Percentiles rank a stretch among this genome's conserved stretches.
phyloP scores from a whole-genome alignment of 352 stramenopile genomes.

The Phytophthora brassicae region DNA sequence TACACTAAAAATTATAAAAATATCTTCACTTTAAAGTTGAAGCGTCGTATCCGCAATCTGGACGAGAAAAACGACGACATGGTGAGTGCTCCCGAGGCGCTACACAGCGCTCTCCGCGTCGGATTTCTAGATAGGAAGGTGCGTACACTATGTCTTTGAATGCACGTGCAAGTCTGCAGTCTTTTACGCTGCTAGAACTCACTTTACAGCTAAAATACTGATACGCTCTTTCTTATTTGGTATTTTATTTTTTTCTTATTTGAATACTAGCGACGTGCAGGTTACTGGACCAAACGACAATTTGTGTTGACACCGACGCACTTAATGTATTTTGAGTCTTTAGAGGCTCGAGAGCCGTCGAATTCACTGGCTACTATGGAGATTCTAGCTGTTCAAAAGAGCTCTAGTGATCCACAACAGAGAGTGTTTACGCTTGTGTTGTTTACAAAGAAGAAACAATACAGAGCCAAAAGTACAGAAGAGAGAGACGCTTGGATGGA shows the following conservation, averaged over 20 bases:
- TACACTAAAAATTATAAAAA: not conserved
- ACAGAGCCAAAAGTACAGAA: slow-evolving; percentile 51
- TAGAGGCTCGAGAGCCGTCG: slow-evolving; percentile 40
- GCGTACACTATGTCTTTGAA: not conserved
- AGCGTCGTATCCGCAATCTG: slow-evolving; percentile 21
- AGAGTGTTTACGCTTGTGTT: slow-evolving; percentile 59
- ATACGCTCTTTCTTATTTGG: not conserved
- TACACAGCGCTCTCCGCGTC: slow-evolving; percentile 53
- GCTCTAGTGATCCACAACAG: slow-evolving; percentile 39
- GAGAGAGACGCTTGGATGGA: slow-evolving; percentile 73
- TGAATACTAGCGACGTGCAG: slow-evolving; percentile 52
- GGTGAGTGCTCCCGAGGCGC: slow-evolving; percentile 69
- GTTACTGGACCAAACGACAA: slow-evolving; percentile 81
- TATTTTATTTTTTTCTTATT: slow-evolving; percentile 1
- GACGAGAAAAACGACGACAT: slow-evolving; percentile 44
- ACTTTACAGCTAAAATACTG: slow-evolving; percentile 12
- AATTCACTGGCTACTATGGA: slow-evolving; percentile 64
- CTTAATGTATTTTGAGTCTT: slow-evolving; percentile 70
- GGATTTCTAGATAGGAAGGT: slow-evolving; percentile 69
- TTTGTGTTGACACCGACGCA: slow-evolving; percentile 71
- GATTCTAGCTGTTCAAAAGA: slow-evolving; percentile 58
- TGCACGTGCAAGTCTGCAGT: not conserved
- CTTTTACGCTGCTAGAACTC: slow-evolving; percentile 2
- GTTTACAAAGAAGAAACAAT: slow-evolving; percentile 83
- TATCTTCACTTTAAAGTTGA: slow-evolving; percentile 14